Evolutionary conservation across 2,329 filamentous ascomycete genomes (phyloP).

Genomic region (Trichoderma sp.): DNA sequence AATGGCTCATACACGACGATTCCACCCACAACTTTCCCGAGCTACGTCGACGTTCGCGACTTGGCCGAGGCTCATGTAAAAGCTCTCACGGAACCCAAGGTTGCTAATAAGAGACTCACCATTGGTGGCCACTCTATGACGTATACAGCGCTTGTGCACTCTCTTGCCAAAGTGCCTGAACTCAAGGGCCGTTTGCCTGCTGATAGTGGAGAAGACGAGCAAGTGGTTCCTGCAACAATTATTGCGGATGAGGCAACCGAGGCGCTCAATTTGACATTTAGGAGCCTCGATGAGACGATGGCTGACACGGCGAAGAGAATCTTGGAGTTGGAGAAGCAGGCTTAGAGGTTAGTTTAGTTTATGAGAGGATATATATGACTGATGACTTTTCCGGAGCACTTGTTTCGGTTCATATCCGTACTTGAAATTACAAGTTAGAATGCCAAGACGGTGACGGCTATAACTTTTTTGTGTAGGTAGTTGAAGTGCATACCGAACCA

Average conservation of each 20-base stretch:
- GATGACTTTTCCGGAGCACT: rapidly evolving
- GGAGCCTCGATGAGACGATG: neutral
- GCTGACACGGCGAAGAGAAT: neutral
- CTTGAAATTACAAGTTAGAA: neutral
- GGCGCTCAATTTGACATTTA: neutral
- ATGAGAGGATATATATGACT: neutral
- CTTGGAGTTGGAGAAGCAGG: neutral
- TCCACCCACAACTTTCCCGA: neutral
- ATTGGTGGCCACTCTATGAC: neutral
- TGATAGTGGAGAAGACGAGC: neutral
- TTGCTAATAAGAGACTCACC: neutral
- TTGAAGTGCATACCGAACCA: no score
- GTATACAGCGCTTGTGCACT: neutral
- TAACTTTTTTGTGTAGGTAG: neutral
- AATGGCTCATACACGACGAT: neutral
- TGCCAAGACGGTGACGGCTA: neutral
- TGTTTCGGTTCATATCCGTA: neutral
- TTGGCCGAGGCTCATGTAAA: neutral
- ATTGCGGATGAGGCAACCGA: neutral
- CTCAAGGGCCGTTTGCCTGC: neutral
- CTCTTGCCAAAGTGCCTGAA: neutral
- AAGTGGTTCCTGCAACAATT: neutral
- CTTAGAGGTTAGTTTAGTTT: neutral
- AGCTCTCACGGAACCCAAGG: neutral
- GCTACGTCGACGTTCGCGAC: neutral